Conservation (phyloP, 371 early-diverging fungal species). For the Mortierella sp. region DNA sequence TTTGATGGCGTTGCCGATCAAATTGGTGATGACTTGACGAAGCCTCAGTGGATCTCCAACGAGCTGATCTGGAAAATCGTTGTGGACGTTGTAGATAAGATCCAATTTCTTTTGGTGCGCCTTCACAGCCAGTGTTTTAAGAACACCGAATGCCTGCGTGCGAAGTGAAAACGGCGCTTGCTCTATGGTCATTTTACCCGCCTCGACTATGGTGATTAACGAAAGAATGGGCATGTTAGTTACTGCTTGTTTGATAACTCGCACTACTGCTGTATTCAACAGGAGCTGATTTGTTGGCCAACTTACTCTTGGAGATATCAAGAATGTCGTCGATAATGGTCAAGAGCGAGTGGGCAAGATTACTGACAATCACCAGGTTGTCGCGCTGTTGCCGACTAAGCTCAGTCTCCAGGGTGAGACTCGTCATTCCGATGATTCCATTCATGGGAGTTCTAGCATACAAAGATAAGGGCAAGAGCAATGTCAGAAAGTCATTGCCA, state of each 20-base stretch:
- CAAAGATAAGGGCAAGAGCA: background rate
- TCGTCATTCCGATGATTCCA: constrained; percentile 83
- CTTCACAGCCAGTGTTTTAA: constrained; percentile 75
- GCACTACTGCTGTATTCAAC: background rate
- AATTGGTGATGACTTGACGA: constrained; percentile 85
- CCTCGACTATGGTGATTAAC: constrained; percentile 62
- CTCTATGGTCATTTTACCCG: constrained; percentile 80
- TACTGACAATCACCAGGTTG: constrained; percentile 77
- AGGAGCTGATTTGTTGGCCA: too few species aligned
- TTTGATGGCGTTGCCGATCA: constrained; percentile 89
- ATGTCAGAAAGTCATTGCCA: background rate
- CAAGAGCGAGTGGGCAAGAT: constrained; percentile 72
- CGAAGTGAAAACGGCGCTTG: constrained; percentile 74
- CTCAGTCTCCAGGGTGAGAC: constrained; percentile 72
- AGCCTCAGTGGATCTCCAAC: constrained; percentile 83
- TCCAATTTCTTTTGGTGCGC: constrained; percentile 75
- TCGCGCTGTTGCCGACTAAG: constrained; percentile 81
- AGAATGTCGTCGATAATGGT: constrained; percentile 85
- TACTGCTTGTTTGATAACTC: background rate
- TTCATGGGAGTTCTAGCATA: constrained; percentile 80
- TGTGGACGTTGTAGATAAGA: constrained; percentile 70
- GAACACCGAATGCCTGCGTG: constrained; percentile 68
- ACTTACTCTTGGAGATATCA: constrained; percentile 80
- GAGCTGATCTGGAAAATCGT: constrained; percentile 72
- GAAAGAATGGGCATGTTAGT: background rate